A percentile compares a stretch with the other conserved stretches of the same genome.
Evolutionary conservation across 73 alveolate species (phyloP).

Genomic region (Symbiodinium natans): DNA sequence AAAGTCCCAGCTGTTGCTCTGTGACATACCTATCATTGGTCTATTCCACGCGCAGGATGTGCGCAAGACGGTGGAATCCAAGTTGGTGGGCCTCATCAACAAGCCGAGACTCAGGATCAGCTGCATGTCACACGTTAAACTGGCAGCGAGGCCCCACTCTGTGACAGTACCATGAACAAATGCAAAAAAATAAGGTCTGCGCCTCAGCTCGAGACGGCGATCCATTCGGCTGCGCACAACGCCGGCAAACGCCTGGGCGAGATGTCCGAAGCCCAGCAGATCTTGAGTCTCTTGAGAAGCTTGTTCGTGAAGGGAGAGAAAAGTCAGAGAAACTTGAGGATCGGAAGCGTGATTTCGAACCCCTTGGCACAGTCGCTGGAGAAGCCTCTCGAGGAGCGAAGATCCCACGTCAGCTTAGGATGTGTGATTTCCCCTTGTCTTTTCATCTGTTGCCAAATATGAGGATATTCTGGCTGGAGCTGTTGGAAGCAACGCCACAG

Average conservation of each 20-base stretch:
- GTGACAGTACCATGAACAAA: too few relatives aligned
- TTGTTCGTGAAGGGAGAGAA: too few relatives aligned
- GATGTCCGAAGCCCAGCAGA: neutral
- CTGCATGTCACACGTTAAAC: too few relatives aligned
- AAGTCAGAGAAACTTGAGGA: neutral
- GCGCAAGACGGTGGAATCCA: constrained; percentile 37
- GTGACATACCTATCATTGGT: neutral
- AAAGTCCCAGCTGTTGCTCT: neutral
- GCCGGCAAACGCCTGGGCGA: constrained; percentile 59
- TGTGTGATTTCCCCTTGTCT: neutral
- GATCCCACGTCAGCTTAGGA: neutral
- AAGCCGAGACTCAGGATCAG: neutral
- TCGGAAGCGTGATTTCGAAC: constrained; percentile 38
- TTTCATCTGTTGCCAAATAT: neutral
- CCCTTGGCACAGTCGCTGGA: constrained; percentile 64
- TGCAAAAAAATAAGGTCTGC: constrained; percentile 82
- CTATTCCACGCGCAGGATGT: constrained; percentile 21
- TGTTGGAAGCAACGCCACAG: constrained; percentile 3
- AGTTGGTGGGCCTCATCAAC: constrained; percentile 43
- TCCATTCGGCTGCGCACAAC: constrained; percentile 71
- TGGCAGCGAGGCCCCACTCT: too few relatives aligned
- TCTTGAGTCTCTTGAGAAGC: too few relatives aligned
- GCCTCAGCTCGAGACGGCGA: constrained; percentile 54
- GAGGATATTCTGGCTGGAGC: constrained; percentile 5
- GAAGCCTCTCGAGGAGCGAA: constrained; percentile 45